phyloP scores from a whole-genome alignment of 2,329 filamentous ascomycete species.

The Sodiomyces alkalinus region DNA sequence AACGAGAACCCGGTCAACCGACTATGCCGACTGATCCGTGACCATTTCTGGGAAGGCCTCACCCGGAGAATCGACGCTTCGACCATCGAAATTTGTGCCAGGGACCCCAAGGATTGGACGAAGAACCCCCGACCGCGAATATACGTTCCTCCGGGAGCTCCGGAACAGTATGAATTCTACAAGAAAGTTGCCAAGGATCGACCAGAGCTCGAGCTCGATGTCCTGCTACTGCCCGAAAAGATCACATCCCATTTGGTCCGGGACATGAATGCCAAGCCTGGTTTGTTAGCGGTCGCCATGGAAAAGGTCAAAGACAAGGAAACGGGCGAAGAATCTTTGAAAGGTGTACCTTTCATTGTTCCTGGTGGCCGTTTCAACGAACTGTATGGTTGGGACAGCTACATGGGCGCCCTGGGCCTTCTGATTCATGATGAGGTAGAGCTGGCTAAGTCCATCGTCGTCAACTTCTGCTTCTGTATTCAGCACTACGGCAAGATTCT shows the following conservation, averaged over 20 bases:
- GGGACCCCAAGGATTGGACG: slow-evolving; percentile 93
- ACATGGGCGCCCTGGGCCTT: slow-evolving; percentile 90
- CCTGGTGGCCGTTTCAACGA: slow-evolving; percentile 97
- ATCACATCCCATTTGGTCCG: slow-evolving; percentile 72
- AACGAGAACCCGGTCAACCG: slow-evolving; percentile 92
- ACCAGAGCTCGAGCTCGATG: slow-evolving; percentile 78
- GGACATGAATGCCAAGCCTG: slow-evolving; percentile 74
- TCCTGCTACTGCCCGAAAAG: slow-evolving; percentile 59
- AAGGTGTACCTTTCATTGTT: slow-evolving; percentile 87
- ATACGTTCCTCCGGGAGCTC: slow-evolving; percentile 72
- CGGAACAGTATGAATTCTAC: slow-evolving; percentile 85
- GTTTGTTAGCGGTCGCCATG: slow-evolving; percentile 81
- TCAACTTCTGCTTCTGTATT: slow-evolving; percentile 96
- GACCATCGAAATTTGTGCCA: slow-evolving; percentile 71
- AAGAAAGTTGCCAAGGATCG: slow-evolving; percentile 59
- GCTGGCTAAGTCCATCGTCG: slow-evolving; percentile 85
- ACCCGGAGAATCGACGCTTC: slow-evolving; percentile 83
- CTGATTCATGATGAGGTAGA: slow-evolving; percentile 74
- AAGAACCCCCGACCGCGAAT: slow-evolving; percentile 77
- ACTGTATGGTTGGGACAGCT: slow-evolving; percentile 96
- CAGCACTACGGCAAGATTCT: slow-evolving; percentile 97
- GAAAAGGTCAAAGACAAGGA: slow-evolving; percentile 53
- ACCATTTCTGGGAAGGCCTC: slow-evolving; percentile 85
- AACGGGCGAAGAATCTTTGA: slow-evolving; percentile 55
- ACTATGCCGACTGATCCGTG: slow-evolving; percentile 70